Evolutionary conservation across 768 basidiomycete species (phyloP).

Genomic region (Trametes gibbosa): DNA sequence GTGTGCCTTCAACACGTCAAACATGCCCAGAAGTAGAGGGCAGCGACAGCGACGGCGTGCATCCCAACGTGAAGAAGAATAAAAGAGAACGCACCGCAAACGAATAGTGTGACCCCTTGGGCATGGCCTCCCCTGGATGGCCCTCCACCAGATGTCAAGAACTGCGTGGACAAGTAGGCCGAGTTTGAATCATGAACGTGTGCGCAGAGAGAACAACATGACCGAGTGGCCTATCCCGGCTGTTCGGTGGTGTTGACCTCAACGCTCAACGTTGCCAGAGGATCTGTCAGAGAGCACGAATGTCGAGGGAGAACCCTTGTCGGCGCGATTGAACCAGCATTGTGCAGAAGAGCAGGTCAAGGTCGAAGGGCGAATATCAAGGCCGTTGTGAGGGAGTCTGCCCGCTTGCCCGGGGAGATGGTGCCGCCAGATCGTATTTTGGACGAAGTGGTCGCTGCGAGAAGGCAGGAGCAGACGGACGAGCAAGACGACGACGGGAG

Average conservation of each 20-base stretch:
- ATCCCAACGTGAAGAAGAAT: not conserved
- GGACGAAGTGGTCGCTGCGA: too few species aligned
- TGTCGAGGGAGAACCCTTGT: not conserved
- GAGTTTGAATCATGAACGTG: not conserved
- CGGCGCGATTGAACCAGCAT: not conserved
- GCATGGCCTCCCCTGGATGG: not conserved
- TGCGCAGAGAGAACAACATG: slow-evolving; percentile 3
- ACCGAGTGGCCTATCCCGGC: slow-evolving; percentile 2
- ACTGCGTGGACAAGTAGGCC: not conserved
- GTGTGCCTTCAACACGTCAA: not conserved
- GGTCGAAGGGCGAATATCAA: too few species aligned
- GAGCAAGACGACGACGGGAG: not conserved
- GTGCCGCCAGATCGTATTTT: too few species aligned
- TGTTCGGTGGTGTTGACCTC: slow-evolving; percentile 6
- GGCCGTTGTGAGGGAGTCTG: too few species aligned
- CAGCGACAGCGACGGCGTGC: not conserved
- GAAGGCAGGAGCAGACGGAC: not conserved
- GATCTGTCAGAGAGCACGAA: not conserved
- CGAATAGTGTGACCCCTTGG: not conserved
- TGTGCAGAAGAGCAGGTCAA: not conserved
- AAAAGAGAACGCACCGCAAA: not conserved
- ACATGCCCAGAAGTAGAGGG: not conserved
- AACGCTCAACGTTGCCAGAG: not conserved
- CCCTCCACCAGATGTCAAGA: not conserved
- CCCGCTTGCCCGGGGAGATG: too few species aligned